Evolutionary conservation across 2,329 filamentous ascomycete genomes (phyloP).

Genomic region (Xylaria arbuscula): DNA sequence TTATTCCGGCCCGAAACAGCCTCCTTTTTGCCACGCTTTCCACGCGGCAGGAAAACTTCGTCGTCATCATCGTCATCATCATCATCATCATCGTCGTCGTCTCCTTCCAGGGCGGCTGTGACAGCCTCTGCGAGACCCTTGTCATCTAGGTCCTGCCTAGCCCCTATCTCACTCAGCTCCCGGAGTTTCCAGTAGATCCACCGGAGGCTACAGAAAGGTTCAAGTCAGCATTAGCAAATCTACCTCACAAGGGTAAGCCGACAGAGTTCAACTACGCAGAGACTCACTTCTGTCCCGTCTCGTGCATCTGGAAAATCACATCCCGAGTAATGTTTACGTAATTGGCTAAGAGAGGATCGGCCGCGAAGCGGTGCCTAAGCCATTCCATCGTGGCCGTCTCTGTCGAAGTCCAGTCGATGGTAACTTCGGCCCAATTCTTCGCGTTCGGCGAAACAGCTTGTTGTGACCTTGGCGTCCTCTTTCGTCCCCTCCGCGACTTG

Average conservation of each 20-base stretch:
- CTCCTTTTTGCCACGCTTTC: no score
- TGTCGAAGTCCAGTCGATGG: not conserved
- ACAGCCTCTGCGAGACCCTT: not conserved
- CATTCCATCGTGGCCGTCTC: constrained; percentile 16
- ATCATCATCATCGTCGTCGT: no score
- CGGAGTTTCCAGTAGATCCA: constrained; percentile 26
- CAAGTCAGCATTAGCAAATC: not conserved
- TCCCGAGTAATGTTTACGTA: not conserved
- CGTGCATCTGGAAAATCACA: not conserved
- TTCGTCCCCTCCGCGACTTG: not conserved
- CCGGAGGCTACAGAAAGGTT: constrained; percentile 6
- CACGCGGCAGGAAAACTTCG: no score
- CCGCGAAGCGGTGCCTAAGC: constrained; percentile 17
- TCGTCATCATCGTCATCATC: no score
- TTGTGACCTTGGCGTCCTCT: not conserved
- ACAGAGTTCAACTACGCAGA: not conserved
- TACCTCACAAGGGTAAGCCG: not conserved
- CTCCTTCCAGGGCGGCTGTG: not conserved
- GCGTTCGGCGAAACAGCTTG: not conserved
- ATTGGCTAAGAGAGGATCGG: constrained; percentile 3
- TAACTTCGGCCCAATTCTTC: constrained; percentile 18
- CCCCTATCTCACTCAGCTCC: not conserved
- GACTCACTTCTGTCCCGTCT: constrained; percentile 4
- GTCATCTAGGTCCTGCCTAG: not conserved
- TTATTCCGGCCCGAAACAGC: no score